Base-by-base conservation (phyloP, 306 rosid genomes). In the Vicia villosa region DNA sequence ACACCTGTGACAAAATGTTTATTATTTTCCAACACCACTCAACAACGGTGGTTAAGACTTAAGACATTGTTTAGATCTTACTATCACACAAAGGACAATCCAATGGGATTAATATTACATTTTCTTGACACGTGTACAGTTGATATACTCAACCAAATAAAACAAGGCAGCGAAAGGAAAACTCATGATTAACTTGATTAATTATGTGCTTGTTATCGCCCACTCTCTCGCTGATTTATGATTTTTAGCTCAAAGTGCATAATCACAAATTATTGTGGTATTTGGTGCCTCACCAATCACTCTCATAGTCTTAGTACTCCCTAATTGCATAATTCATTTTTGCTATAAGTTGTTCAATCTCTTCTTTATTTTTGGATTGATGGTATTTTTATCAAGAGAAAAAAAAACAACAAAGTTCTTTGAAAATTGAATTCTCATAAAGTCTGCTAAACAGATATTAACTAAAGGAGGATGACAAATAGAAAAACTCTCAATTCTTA, bases 31-130 rank as follows among this genome's bases (percentile, higher is more conserved):
- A 6, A 73, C 10, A 0, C 20, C 28, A 59, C 62, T 58, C 68
- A 52, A 45, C 68, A 52, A 45, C 73, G 68, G 74, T 57, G 68
- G 68, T 67, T 45, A 57, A 45, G n/a, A n/a, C n/a, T n/a, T n/a
- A n/a, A n/a, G 37, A 26, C 24, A 16, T 19, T 28, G 55, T 51
- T 10, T 38, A 21, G 30, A 37, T 24, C 49, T 56, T 32, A 14
- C 36, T 13, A 20, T 58, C 36, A 43, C 10, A 43, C 59, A 45
- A 45, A 52, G 37, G 14, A 40, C 42, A 56, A 75, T 45, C 51
- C 45, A 15, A 34, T 57, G 32, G 40, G 10, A 16, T n/a, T n/a
- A n/a, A n/a, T n/a, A n/a, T n/a, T n/a, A n/a, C n/a, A n/a, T n/a
- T n/a, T n/a, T n/a, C n/a, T n/a, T n/a, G n/a, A n/a, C n/a, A n/a